phyloP scores from a whole-genome alignment of 2,329 filamentous ascomycete species.

The Calonectria ilicicola region DNA sequence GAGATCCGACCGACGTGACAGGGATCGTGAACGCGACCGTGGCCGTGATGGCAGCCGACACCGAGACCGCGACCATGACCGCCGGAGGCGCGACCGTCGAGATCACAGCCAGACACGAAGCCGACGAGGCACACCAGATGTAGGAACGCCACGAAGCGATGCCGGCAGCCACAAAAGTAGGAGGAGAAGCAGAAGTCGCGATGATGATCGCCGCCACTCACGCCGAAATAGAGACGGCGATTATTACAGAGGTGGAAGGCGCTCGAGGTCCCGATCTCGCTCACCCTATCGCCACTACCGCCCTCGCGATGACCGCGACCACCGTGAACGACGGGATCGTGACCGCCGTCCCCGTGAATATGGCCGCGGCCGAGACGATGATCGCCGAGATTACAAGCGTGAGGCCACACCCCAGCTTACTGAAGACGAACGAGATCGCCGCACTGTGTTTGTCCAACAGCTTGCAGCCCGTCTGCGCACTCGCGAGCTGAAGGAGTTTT shows the following conservation, averaged over 20 bases:
- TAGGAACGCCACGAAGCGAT: constrained; percentile 79
- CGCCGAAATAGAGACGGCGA: constrained; percentile 81
- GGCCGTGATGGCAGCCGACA: constrained; percentile 67
- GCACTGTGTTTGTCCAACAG: constrained; percentile 98
- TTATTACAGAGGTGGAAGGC: constrained; percentile 69
- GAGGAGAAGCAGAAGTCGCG: constrained; percentile 82
- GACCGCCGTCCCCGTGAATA: constrained; percentile 65
- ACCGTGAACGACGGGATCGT: constrained; percentile 63
- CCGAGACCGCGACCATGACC: constrained; percentile 67
- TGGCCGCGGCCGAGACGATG: constrained; percentile 67
- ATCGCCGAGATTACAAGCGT: constrained; percentile 55
- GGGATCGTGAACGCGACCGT: constrained; percentile 68
- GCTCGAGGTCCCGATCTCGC: constrained; percentile 77
- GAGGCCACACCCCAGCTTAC: constrained; percentile 79
- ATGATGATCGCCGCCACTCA: constrained; percentile 79
- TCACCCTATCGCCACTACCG: constrained; percentile 74
- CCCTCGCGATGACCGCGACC: constrained; percentile 65
- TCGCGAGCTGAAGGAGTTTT: constrained; percentile 93
- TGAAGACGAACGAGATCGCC: constrained; percentile 95
- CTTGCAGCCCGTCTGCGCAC: constrained; percentile 93
- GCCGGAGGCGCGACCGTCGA: constrained; percentile 62
- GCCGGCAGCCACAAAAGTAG: constrained; percentile 85
- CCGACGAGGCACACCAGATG: constrained; percentile 63
- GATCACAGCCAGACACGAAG: constrained; percentile 66
- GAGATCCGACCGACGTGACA: constrained; percentile 59